Conservation (phyloP, 179 eudicot genomes). For the Silene noctiflora region DNA sequence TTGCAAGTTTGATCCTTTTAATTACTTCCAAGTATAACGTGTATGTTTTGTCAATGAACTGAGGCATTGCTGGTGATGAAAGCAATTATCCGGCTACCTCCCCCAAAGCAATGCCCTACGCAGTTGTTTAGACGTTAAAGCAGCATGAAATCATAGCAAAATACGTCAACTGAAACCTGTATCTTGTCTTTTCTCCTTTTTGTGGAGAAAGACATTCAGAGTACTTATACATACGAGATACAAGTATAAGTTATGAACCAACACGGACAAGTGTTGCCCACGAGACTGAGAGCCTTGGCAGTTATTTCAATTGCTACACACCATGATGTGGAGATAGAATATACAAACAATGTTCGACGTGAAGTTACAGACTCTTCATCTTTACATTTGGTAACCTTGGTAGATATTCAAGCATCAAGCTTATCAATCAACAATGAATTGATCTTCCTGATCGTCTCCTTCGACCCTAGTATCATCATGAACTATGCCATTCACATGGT, state of each 20-base stretch:
- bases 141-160: too few relatives aligned
- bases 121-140: not conserved
- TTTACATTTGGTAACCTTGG: constrained; percentile 18
- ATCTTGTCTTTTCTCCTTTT: not conserved
- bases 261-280: not conserved
- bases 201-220: not conserved
- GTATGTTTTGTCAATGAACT: not conserved
- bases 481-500: constrained; percentile 70
- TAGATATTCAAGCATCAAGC: constrained; percentile 17
- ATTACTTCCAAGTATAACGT: not conserved
- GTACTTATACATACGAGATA: not conserved
- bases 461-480: constrained; percentile 74
- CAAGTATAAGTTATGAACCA: not conserved
- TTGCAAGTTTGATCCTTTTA: not conserved
- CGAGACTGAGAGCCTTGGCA: not conserved
- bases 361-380: constrained; percentile 22
- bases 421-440: constrained; percentile 79
- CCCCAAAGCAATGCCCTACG: too few relatives aligned
- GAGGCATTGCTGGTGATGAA: too few relatives aligned
- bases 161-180: not conserved
- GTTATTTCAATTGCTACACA: constrained; percentile 17
- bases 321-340: constrained; percentile 17
- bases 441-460: constrained; percentile 79
- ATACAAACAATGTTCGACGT: constrained; percentile 5
- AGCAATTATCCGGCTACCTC: too few relatives aligned